Evolutionary conservation across 1,284 basidiomycete genomes (phyloP).

Genomic region (Austroboletus niveus): DNA sequence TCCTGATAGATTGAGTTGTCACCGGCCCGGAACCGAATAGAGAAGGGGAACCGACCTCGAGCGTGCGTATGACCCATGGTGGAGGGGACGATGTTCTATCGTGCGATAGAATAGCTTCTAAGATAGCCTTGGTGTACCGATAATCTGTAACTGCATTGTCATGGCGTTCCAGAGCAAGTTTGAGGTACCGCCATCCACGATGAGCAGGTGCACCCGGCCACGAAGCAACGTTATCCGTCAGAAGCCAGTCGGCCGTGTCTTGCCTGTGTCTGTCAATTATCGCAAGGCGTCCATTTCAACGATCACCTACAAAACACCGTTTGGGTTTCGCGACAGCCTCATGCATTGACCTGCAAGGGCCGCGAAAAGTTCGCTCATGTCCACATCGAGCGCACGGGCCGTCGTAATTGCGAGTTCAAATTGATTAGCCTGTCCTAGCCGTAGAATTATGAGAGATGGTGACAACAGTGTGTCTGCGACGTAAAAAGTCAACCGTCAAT

Average conservation of each 20-base stretch:
- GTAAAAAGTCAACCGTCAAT: slow-evolving; percentile 16
- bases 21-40: slow-evolving; percentile 10
- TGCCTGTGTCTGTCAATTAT: slow-evolving; percentile 42
- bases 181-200: slow-evolving; percentile 87
- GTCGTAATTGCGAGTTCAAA: slow-evolving; percentile 81
- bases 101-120: slow-evolving; percentile 74
- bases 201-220: slow-evolving; percentile 83
- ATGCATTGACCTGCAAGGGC: slow-evolving; percentile 80
- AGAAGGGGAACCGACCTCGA: slow-evolving; percentile 51
- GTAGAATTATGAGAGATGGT: slow-evolving; percentile 73
- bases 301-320: slow-evolving; percentile 50
- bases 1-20: slow-evolving; percentile 41
- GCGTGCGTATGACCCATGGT: slow-evolving; percentile 75
- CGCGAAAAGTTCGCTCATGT: slow-evolving; percentile 86
- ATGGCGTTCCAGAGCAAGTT: slow-evolving; percentile 74
- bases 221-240: slow-evolving; percentile 75
- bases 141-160: slow-evolving; percentile 74
- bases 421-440: slow-evolving; percentile 76
- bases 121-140: slow-evolving; percentile 70
- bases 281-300: slow-evolving; percentile 3
- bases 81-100: slow-evolving; percentile 68
- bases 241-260: slow-evolving; percentile 75
- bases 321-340: slow-evolving; percentile 60
- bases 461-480: slow-evolving; percentile 61
- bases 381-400: slow-evolving; percentile 75